Conservation (phyloP, 768 basidiomycete genomes). For the Hericium erinaceus region DNA sequence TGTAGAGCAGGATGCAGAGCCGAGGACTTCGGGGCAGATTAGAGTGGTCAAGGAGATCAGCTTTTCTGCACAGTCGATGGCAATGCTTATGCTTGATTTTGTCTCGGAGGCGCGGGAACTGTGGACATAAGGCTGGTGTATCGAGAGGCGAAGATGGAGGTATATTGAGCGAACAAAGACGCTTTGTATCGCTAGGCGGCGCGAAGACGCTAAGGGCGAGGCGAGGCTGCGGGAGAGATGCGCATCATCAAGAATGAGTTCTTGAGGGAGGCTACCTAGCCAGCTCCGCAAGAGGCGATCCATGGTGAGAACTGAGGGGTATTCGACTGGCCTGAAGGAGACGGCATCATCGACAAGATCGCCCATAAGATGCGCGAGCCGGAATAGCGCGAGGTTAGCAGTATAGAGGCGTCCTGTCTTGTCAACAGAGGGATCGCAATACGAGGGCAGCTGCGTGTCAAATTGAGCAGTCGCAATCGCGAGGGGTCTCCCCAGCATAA, state of each 20-base stretch:
- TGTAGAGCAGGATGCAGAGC: constrained; percentile 57
- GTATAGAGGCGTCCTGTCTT: constrained; percentile 57
- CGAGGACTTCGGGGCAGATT: constrained; percentile 66
- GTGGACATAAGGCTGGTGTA: constrained; percentile 70
- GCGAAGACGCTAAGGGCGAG: constrained; percentile 45
- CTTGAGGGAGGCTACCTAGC: constrained; percentile 67
- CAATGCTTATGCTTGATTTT: constrained; percentile 51
- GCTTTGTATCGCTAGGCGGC: constrained; percentile 71
- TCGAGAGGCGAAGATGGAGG: constrained; percentile 77
- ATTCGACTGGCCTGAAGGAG: constrained; percentile 63
- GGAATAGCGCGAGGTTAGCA: constrained; percentile 69
- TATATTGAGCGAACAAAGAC: constrained; percentile 71
- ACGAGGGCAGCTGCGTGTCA: constrained; percentile 68
- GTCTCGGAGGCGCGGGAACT: constrained; percentile 15
- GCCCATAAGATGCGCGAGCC: constrained; percentile 68
- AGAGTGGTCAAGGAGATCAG: constrained; percentile 71
- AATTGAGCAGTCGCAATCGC: constrained; percentile 75
- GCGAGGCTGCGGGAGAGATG: constrained; percentile 64
- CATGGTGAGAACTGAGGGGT: constrained; percentile 62
- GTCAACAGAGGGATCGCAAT: constrained; percentile 54
- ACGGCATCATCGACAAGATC: constrained; percentile 83
- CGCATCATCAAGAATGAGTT: constrained; percentile 71
- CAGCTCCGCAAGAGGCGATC: constrained; percentile 65
- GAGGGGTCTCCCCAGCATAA: constrained; percentile 76
- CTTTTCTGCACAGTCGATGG: constrained; percentile 68